Base-by-base conservation (phyloP, 495 filamentous ascomycete genomes). In the Trichoderma reesei region DNA sequence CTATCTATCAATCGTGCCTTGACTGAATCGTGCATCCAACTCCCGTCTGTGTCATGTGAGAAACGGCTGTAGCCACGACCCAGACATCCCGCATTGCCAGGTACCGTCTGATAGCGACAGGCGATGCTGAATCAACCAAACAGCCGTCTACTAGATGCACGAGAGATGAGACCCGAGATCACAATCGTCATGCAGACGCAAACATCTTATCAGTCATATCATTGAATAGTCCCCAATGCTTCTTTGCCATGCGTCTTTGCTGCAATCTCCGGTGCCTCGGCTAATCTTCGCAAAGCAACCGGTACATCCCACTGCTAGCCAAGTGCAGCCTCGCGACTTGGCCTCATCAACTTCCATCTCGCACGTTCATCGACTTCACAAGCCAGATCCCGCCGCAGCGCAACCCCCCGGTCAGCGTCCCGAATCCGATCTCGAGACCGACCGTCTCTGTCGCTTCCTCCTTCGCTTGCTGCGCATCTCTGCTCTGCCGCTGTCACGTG, bases 271-370 rank as follows among this genome's bases (percentile, higher is more conserved):
- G 51, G 9, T 33, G 3, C 0, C 7, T 34, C 51, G 51, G 51
- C 14, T 56, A 56, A 56, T 34, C 14, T 5, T 16, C 26, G 51
- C 51, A 56, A 20, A 34, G 20, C 51, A 56, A 0, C 5, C 16
- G 26, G 26, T 56, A 56, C 51, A 4, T 10, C 2, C 20, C 20
- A 33, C 2, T 56, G 51, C 26, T 56, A 56, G 51, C 26, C 26
- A 20, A 18, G 31, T 56, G 51, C 51, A 56, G 51, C 51, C 51
- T 56, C 51, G 51, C 51, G 51, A 56, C 51, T 33, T 56, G 51
- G 51, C 51, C 51, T 56, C 51, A 56, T n/a, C 51, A 56, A 56
- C 51, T 56, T 56, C 51, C 33, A 56, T 56, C 51, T 56, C 51
- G 51, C 51, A 56, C 51, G 51, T 56, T 34, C 20, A 56, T 33